Percentiles rank a stretch among this genome's conserved stretches.
These are phyloP conservation scores for Hemerocallis citrina DNA, from an alignment of 106 monocot genomes.

Conservation along the genomic window DNA sequence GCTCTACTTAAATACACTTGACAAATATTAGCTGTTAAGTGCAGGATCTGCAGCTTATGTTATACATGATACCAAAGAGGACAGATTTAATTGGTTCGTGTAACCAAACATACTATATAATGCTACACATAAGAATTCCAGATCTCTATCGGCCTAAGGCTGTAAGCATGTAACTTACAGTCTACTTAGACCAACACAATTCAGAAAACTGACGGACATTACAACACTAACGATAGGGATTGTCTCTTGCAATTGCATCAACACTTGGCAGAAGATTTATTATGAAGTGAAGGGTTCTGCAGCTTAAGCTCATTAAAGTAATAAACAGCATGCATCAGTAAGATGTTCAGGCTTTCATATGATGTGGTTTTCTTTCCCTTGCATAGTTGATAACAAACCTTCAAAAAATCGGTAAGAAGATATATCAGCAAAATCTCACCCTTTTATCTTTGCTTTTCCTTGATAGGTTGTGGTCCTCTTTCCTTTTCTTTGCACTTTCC, in stretches of 20 bases:
- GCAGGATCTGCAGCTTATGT: neutral
- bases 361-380: neutral
- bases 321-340: neutral
- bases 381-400: neutral
- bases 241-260: neutral
- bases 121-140: too few species aligned
- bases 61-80: neutral
- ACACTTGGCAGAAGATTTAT: neutral
- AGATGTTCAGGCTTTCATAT: neutral
- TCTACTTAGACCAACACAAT: too few species aligned
- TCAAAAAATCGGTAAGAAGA: neutral
- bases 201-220: too few species aligned
- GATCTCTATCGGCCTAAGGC: too few species aligned
- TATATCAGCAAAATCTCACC: slow-evolving; percentile 24
- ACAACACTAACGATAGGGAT: too few species aligned
- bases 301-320: neutral
- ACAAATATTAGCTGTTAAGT: neutral
- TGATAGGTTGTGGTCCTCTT: slow-evolving; percentile 71
- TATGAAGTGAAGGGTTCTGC: neutral
- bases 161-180: too few species aligned
- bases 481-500: slow-evolving; percentile 88
- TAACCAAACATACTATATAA: too few species aligned
- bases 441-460: slow-evolving; percentile 90
- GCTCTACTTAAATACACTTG: neutral
- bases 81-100: too few species aligned